These are phyloP conservation scores for Penicillium bovifimosum DNA, from an alignment of 495 filamentous ascomycete genomes.

Conservation along the genomic window DNA sequence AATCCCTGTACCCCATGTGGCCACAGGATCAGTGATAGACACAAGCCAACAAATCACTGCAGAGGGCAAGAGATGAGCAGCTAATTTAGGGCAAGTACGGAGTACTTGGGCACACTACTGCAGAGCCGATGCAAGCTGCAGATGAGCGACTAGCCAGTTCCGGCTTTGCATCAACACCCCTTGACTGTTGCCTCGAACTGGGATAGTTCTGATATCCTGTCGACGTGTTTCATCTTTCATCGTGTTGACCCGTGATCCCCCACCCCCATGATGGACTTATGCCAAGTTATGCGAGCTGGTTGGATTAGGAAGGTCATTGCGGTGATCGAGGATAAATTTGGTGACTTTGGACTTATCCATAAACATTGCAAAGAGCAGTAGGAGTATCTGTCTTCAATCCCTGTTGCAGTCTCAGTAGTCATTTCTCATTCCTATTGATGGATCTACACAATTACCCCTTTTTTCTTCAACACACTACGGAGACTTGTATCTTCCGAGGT, in stretches of 20 bases:
- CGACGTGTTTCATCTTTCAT: conserved; percentile 5
- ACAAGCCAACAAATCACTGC: neutral
- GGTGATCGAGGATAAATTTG: neutral
- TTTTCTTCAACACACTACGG: neutral
- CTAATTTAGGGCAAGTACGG: conserved; percentile 5
- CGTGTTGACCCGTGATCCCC: neutral
- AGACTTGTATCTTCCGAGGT: neutral
- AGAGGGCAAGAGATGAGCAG: neutral
- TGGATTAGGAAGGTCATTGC: neutral
- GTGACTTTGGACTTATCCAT: neutral
- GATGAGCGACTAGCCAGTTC: neutral
- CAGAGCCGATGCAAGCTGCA: neutral
- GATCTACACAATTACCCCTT: conserved; percentile 2
- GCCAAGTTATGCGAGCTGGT: neutral
- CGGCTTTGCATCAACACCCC: neutral
- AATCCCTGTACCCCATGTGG: conserved; percentile 5
- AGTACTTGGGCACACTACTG: conserved; percentile 1
- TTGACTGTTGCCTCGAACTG: neutral
- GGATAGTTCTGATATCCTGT: neutral
- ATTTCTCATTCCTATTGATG: neutral
- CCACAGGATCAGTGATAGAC: neutral
- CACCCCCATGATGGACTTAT: no score
- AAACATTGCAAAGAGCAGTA: no score
- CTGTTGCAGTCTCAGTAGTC: no score
- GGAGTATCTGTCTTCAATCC: no score